phyloP scores from a whole-genome alignment of 2,329 filamentous ascomycete species.

The Phaeoacremonium minimum region DNA sequence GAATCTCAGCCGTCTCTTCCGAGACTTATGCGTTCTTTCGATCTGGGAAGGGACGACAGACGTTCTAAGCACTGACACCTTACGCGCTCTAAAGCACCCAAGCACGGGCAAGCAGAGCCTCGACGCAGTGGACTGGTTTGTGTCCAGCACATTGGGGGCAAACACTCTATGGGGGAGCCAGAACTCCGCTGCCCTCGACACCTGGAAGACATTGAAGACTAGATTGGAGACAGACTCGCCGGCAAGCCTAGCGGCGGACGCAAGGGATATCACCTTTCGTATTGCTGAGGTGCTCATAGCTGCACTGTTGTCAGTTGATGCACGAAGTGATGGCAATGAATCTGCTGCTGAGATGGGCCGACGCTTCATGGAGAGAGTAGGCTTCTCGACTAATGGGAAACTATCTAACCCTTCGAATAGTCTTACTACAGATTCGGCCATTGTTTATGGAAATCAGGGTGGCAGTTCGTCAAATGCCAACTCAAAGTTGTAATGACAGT shows the following conservation, averaged over 20 bases:
- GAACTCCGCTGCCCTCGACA: slow-evolving; percentile 19
- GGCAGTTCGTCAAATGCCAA: no score
- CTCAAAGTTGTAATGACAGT: no score
- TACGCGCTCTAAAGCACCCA: slow-evolving; percentile 40
- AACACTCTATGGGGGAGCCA: slow-evolving; percentile 3
- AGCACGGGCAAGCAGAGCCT: slow-evolving; percentile 28
- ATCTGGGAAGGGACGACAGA: slow-evolving; percentile 69
- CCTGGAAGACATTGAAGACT: slow-evolving; percentile 34
- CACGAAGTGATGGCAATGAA: slow-evolving; percentile 25
- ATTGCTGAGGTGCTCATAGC: slow-evolving; percentile 38
- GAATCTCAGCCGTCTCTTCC: slow-evolving; percentile 62
- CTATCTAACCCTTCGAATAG: slow-evolving; percentile 1
- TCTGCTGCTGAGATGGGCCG: slow-evolving; percentile 32
- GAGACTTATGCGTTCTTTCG: slow-evolving; percentile 53
- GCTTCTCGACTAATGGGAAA: slow-evolving; percentile 9
- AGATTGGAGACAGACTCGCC: slow-evolving; percentile 28
- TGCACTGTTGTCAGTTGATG: slow-evolving; percentile 37
- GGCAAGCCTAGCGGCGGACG: slow-evolving; percentile 37
- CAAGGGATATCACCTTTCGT: slow-evolving; percentile 36
- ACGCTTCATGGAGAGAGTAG: slow-evolving; percentile 29
- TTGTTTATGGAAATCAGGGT: slow-evolving; percentile 14
- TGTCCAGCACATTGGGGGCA: slow-evolving; percentile 13
- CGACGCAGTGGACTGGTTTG: slow-evolving; percentile 36
- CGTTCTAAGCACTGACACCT: slow-evolving; percentile 54
- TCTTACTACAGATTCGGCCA: slow-evolving; percentile 15